Percentiles rank a stretch among this genome's conserved stretches.
phyloP scores from a whole-genome alignment of 306 rosid species.

The Dicorynia guianensis region DNA sequence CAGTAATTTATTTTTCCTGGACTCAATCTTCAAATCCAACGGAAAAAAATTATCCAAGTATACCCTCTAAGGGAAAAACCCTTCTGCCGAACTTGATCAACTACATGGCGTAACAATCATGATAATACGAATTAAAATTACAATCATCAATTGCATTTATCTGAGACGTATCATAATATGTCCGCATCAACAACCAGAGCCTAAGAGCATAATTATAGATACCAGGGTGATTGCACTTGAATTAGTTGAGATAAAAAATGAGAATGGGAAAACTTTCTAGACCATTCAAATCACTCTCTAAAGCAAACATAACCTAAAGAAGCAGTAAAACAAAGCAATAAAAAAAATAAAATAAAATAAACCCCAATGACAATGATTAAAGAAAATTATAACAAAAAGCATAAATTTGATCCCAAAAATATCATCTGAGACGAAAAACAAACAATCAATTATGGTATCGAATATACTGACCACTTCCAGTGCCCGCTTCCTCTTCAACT shows the following conservation, averaged over 20 bases:
- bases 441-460: conserved; percentile 18
- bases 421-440: background rate
- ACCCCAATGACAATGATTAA: conserved; percentile 37
- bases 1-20: background rate
- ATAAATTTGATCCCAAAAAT: conserved; percentile 21
- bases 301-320: conserved; percentile 31
- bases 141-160: no score
- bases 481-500: conserved; percentile 89
- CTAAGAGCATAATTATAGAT: conserved; percentile 22
- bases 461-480: conserved; percentile 89
- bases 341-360: conserved; percentile 21
- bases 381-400: conserved; percentile 1
- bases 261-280: conserved; percentile 27
- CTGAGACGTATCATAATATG: background rate
- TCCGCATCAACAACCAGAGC: conserved; percentile 6
- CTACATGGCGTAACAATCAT: conserved; percentile 21
- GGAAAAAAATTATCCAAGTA: background rate
- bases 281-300: conserved; percentile 28
- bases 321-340: background rate
- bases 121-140: background rate
- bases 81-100: conserved; percentile 30
- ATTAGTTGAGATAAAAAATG: background rate
- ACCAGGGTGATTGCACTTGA: conserved; percentile 13
- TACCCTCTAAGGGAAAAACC: background rate
- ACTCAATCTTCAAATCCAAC: background rate